These are phyloP conservation scores for Dioscorea alata DNA, from an alignment of 106 monocot species.

Conservation along the genomic window DNA sequence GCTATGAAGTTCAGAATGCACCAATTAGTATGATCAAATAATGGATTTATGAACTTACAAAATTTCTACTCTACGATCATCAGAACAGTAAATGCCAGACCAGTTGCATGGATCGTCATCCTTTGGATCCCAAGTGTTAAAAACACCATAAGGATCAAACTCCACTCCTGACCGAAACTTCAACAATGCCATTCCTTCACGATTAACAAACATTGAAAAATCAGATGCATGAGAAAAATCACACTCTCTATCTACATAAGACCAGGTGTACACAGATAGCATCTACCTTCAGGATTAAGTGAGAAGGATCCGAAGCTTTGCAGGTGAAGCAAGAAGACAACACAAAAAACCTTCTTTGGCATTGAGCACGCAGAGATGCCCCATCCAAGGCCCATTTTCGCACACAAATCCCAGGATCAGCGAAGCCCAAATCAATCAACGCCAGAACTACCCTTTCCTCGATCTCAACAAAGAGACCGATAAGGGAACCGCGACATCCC, in stretches of 20 bases:
- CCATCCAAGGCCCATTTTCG: slow-evolving; percentile 16
- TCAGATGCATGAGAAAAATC: background rate
- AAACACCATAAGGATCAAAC: slow-evolving; percentile 41
- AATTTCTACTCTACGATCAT: slow-evolving; percentile 58
- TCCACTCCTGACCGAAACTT: slow-evolving; percentile 58
- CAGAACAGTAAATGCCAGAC: slow-evolving; percentile 49
- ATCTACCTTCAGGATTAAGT: slow-evolving; percentile 48
- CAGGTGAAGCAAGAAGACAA: slow-evolving; percentile 26
- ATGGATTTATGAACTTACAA: slow-evolving; percentile 51
- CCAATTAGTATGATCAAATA: background rate
- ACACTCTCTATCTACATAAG: background rate
- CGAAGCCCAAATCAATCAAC: background rate
- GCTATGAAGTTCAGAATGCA: background rate
- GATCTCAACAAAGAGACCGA: background rate
- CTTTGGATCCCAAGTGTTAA: slow-evolving; percentile 45
- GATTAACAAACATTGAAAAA: slow-evolving; percentile 4
- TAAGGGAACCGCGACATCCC: background rate
- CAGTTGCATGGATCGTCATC: slow-evolving; percentile 52
- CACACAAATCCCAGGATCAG: background rate
- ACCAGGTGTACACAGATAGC: no score
- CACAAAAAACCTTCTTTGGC: slow-evolving; percentile 10
- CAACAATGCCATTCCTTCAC: slow-evolving; percentile 55
- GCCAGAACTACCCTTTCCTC: background rate
- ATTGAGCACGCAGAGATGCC: background rate
- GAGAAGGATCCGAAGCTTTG: slow-evolving; percentile 14